These are phyloP conservation scores for Porphyrellus cyaneotinctus DNA, from an alignment of 768 basidiomycete genomes.

Conservation along the genomic window DNA sequence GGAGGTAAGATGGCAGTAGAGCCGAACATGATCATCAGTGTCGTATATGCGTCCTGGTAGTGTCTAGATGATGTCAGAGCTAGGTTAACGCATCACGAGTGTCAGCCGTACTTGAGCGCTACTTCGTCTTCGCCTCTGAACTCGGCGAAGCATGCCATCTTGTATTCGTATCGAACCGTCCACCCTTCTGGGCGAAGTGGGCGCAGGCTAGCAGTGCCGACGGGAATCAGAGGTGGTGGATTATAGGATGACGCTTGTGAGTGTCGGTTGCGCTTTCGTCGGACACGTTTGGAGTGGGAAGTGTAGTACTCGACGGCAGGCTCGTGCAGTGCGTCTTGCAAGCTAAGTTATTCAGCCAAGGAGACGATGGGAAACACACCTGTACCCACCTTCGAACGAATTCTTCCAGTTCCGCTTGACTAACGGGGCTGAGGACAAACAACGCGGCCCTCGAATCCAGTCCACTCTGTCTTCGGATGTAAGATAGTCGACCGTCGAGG, in stretches of 20 bases:
- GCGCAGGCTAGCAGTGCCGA: slow-evolving; percentile 40
- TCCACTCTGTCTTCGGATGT: slow-evolving; percentile 80
- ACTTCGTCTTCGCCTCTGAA: slow-evolving; percentile 91
- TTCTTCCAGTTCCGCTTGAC: slow-evolving; percentile 77
- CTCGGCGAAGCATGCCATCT: slow-evolving; percentile 95
- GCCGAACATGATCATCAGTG: slow-evolving; percentile 82
- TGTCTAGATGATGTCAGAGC: slow-evolving; percentile 50
- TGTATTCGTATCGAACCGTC: slow-evolving; percentile 97
- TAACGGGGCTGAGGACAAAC: slow-evolving; percentile 93
- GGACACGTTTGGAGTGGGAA: slow-evolving; percentile 85
- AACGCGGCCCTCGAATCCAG: slow-evolving; percentile 89
- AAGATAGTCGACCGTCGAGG: slow-evolving; percentile 80
- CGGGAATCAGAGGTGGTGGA: slow-evolving; percentile 42
- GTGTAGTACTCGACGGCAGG: slow-evolving; percentile 92
- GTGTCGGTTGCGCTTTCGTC: slow-evolving; percentile 84
- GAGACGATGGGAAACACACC: background rate
- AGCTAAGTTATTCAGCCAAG: slow-evolving; percentile 37
- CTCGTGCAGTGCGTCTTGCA: slow-evolving; percentile 87
- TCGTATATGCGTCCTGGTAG: slow-evolving; percentile 90
- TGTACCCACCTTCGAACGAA: slow-evolving; percentile 72
- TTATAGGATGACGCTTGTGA: slow-evolving; percentile 55
- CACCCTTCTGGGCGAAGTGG: slow-evolving; percentile 83
- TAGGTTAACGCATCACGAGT: background rate
- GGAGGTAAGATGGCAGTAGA: slow-evolving; percentile 84
- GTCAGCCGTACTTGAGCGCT: slow-evolving; percentile 71